phyloP scores from a whole-genome alignment of 2,329 filamentous ascomycete species.

The Aspergillus neotritici region DNA sequence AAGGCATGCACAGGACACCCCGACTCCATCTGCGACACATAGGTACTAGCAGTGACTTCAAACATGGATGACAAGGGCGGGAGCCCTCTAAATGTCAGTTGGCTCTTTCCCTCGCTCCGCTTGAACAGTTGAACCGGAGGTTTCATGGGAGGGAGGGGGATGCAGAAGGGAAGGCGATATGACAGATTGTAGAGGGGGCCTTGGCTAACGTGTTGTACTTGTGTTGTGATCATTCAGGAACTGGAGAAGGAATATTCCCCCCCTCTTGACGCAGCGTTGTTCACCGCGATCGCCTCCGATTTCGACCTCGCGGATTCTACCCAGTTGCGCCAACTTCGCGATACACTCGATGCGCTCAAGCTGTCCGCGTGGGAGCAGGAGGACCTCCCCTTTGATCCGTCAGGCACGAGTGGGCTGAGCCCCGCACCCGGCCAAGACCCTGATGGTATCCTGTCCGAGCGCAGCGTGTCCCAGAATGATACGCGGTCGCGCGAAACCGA shows the following conservation, averaged over 20 bases:
- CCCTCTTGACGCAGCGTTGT: constrained; percentile 68
- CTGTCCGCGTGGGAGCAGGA: constrained; percentile 66
- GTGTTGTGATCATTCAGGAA: constrained; percentile 20
- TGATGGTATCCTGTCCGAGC: constrained; percentile 22
- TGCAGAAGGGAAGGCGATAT: too few species aligned
- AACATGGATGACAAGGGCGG: constrained; percentile 21
- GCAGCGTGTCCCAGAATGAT: constrained; percentile 24
- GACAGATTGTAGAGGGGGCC: too few species aligned
- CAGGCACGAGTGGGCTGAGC: constrained; percentile 55
- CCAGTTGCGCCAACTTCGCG: constrained; percentile 51
- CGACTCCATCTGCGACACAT: constrained; percentile 6
- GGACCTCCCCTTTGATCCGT: constrained; percentile 64
- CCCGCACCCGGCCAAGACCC: constrained; percentile 18
- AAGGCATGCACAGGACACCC: constrained; percentile 17
- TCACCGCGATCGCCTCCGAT: constrained; percentile 70
- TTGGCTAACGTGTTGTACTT: neutral
- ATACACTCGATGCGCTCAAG: constrained; percentile 61
- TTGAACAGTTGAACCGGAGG: too few species aligned
- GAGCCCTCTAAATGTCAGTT: constrained; percentile 12
- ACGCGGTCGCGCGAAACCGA: constrained; percentile 46
- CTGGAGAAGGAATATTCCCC: constrained; percentile 65
- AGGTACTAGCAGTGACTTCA: constrained; percentile 13
- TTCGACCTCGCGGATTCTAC: constrained; percentile 56
- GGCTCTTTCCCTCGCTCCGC: neutral
- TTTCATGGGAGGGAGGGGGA: too few species aligned